These are phyloP conservation scores for Isatis lusitanica DNA, from an alignment of 441 rosid species.

Conservation along the genomic window DNA sequence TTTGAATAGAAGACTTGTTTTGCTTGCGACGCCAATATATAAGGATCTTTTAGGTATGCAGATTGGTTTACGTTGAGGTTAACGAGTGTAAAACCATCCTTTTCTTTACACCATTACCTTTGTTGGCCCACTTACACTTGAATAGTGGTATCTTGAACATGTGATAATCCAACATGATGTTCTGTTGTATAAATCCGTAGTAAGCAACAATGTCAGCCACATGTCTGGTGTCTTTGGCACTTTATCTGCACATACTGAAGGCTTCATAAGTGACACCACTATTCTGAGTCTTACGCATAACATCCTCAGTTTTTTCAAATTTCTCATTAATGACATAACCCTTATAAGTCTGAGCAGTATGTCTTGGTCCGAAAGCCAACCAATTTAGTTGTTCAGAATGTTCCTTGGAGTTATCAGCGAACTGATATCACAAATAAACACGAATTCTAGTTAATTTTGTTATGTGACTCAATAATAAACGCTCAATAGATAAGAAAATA, in stretches of 20 bases:
- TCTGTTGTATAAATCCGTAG: background rate
- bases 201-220: too few species aligned
- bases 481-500: too few species aligned
- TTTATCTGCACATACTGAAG: background rate
- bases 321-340: background rate
- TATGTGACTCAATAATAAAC: too few species aligned
- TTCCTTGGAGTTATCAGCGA: too few species aligned
- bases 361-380: background rate
- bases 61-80: background rate
- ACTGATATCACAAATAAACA: too few species aligned
- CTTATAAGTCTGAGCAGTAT: background rate
- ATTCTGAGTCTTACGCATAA: background rate
- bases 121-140: background rate
- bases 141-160: background rate
- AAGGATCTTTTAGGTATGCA: too few species aligned
- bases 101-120: background rate
- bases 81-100: background rate
- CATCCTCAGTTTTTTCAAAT: background rate
- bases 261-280: background rate
- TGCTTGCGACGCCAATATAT: too few species aligned
- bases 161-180: background rate
- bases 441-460: too few species aligned
- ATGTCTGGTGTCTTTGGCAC: background rate
- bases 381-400: too few species aligned
- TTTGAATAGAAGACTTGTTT: too few species aligned